Evolutionary conservation across 208 protist species (phyloP).

Genomic region (Vickermania ingenoplastis): DNA sequence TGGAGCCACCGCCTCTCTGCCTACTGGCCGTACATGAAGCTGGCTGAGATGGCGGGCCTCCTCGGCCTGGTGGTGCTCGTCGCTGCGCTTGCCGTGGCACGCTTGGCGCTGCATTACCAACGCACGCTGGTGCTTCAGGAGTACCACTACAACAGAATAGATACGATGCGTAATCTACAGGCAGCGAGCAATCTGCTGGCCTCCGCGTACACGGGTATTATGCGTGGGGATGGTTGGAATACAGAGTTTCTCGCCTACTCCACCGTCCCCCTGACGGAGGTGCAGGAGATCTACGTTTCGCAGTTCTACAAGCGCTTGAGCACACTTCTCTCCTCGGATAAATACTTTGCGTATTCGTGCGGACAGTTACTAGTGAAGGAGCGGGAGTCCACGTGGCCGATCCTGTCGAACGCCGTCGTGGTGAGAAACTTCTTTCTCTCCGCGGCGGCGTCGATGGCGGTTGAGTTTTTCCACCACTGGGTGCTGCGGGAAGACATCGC

Average conservation of each 20-base stretch:
- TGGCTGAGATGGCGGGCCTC: background rate
- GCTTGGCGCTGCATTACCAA: background rate
- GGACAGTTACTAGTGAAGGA: background rate
- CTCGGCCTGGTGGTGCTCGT: background rate
- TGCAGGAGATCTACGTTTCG: background rate
- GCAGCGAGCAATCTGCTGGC: background rate
- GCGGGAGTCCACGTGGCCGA: background rate
- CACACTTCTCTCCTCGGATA: background rate
- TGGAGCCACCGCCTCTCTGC: background rate
- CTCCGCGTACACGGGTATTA: background rate
- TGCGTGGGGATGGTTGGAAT: background rate
- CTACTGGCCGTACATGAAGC: background rate
- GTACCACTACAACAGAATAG: background rate
- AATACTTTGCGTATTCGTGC: background rate
- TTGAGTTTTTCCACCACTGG: background rate
- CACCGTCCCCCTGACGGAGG: background rate
- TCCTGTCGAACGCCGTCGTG: background rate
- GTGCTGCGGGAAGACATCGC: background rate
- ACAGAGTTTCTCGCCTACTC: background rate
- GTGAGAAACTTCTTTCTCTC: background rate
- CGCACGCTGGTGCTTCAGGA: background rate
- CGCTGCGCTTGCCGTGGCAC: background rate
- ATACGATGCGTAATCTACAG: background rate
- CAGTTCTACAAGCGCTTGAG: background rate
- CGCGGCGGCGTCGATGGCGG: background rate